phyloP scores from a whole-genome alignment of 306 rosid species.

The Vigna radiata region DNA sequence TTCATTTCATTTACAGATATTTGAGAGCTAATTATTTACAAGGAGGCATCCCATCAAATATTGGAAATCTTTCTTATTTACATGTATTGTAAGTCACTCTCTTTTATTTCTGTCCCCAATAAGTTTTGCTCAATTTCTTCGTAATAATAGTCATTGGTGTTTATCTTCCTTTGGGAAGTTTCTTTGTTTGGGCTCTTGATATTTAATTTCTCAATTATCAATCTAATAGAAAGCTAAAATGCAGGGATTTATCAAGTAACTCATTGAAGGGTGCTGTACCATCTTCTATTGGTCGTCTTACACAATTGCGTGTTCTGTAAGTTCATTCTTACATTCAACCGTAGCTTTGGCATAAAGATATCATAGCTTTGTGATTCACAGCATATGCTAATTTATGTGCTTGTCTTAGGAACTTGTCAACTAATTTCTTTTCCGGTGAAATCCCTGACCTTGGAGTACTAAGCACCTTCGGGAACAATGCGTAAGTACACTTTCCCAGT shows the following conservation, averaged over 20 bases:
- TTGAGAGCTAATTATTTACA: slow-evolving; percentile 91
- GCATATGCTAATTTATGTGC: slow-evolving; percentile 35
- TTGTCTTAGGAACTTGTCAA: slow-evolving; percentile 88
- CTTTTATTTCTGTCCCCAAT: not conserved
- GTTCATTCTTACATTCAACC: slow-evolving; percentile 52
- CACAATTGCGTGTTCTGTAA: slow-evolving; percentile 71
- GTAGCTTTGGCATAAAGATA: not conserved
- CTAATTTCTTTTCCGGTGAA: slow-evolving; percentile 92
- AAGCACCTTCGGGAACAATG: slow-evolving; percentile 75
- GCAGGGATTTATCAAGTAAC: slow-evolving; percentile 91
- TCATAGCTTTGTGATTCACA: not conserved
- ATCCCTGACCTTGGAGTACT: slow-evolving; percentile 92
- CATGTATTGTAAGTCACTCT: slow-evolving; percentile 73
- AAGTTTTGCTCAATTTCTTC: slow-evolving; percentile 3
- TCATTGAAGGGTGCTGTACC: slow-evolving; percentile 91
- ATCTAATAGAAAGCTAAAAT: slow-evolving; percentile 36
- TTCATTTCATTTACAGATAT: slow-evolving; percentile 59
- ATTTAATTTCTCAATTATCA: not conserved
- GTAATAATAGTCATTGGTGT: not conserved
- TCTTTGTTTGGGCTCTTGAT: not conserved
- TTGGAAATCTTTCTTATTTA: slow-evolving; percentile 88
- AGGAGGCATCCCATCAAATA: slow-evolving; percentile 87
- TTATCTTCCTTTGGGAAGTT: not conserved
- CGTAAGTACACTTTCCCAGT: slow-evolving; percentile 60
- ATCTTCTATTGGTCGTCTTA: slow-evolving; percentile 84